Conservation (phyloP, 495 filamentous ascomycete genomes). For the Aspergillus saccharolyticus region DNA sequence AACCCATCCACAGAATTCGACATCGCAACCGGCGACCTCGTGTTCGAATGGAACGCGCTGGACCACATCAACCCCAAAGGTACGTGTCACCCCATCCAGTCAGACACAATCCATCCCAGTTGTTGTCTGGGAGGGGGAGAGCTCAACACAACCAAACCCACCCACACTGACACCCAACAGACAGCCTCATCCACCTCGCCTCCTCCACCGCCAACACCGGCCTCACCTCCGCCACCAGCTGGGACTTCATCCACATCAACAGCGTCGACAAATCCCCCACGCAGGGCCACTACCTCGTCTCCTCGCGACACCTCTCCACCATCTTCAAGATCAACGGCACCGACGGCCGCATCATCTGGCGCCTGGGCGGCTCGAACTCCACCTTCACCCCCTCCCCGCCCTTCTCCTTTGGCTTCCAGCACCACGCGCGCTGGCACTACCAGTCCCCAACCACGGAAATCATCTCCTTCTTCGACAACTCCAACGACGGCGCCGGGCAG, state of each 20-base stretch:
- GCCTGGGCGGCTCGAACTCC: slow-evolving; percentile 37
- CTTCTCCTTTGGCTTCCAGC: slow-evolving; percentile 44
- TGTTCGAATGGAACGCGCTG: slow-evolving; percentile 34
- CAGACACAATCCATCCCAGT: too few relatives aligned
- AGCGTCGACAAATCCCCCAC: slow-evolving; percentile 47
- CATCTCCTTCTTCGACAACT: slow-evolving; percentile 46
- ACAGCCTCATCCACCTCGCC: neutral
- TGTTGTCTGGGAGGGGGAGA: too few relatives aligned
- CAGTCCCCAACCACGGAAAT: slow-evolving; percentile 30
- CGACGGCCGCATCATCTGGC: slow-evolving; percentile 48
- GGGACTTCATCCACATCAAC: slow-evolving; percentile 52
- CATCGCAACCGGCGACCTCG: slow-evolving; percentile 26
- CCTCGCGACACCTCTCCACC: slow-evolving; percentile 42
- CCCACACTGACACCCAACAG: too few relatives aligned
- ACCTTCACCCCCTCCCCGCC: slow-evolving; percentile 18
- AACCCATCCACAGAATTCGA: slow-evolving; percentile 23
- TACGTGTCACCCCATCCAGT: too few relatives aligned
- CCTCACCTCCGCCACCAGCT: slow-evolving; percentile 23
- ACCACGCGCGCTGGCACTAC: slow-evolving; percentile 44
- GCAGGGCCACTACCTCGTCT: slow-evolving; percentile 48
- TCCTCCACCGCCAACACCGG: slow-evolving; percentile 20
- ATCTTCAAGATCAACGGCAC: slow-evolving; percentile 39
- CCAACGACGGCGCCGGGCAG: slow-evolving; percentile 8
- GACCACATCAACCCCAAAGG: slow-evolving; percentile 32
- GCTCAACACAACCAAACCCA: too few relatives aligned